phyloP scores from a whole-genome alignment of 2,329 filamentous ascomycete genomes.

The Cryphonectria parasitica region DNA sequence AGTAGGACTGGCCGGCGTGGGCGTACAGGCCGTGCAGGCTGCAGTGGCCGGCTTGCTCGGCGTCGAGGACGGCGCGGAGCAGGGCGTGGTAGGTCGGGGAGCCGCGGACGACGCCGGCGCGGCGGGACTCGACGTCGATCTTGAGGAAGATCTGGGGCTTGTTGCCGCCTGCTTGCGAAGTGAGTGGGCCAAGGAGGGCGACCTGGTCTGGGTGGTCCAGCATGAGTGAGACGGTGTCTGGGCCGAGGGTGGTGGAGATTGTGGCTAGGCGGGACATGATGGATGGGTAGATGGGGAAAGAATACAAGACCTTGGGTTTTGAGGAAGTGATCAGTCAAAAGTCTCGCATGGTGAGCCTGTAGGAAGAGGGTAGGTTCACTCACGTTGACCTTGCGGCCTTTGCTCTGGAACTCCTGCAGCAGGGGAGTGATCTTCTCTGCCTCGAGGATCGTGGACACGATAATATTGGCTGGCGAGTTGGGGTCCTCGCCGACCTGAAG shows the following conservation, averaged over 20 bases:
- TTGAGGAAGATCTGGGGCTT: constrained; percentile 68
- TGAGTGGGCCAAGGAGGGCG: constrained; percentile 47
- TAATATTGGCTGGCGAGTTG: constrained; percentile 58
- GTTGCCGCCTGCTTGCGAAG: constrained; percentile 47
- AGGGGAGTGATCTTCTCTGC: constrained; percentile 68
- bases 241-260: constrained; percentile 60
- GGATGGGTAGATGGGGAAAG: constrained; percentile 68
- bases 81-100: constrained; percentile 58
- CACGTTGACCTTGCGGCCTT: constrained; percentile 63
- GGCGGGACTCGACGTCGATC: constrained; percentile 73
- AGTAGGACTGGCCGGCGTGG: constrained; percentile 69
- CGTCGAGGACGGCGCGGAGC: constrained; percentile 57
- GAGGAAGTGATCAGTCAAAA: too few relatives aligned
- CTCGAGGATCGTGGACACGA: constrained; percentile 77
- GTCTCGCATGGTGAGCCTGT: too few relatives aligned
- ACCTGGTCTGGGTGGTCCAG: constrained; percentile 71
- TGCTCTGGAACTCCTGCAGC: constrained; percentile 59
- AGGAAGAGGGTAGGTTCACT: constrained; percentile 31
- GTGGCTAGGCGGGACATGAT: constrained; percentile 61
- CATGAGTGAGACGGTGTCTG: constrained; percentile 63
- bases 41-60: constrained; percentile 55
- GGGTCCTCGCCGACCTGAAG: constrained; percentile 68
- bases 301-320: constrained; percentile 65
- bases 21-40: constrained; percentile 44
- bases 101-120: constrained; percentile 66